A percentile compares a stretch with the other conserved stretches of the same genome.
phyloP scores from a whole-genome alignment of 495 filamentous ascomycete genomes.

The Extremus antarcticus region DNA sequence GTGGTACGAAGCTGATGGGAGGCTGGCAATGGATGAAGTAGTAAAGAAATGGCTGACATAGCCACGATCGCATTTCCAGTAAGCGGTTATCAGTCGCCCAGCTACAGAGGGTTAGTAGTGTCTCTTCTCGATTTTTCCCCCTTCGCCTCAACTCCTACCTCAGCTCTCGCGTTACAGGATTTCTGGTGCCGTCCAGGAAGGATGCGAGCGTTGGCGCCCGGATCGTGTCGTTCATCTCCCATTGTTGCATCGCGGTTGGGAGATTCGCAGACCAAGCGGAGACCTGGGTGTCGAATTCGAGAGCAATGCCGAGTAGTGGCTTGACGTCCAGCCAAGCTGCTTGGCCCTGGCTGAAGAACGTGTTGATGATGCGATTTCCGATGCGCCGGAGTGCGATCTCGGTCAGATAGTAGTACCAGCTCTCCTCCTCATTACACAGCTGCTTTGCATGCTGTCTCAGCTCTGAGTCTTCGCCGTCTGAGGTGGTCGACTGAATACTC shows the following conservation, averaged over 20 bases:
- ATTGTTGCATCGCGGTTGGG: constrained; percentile 12
- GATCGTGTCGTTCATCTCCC: constrained; percentile 5
- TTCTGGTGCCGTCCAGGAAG: background rate
- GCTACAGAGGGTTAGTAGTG: too few relatives aligned
- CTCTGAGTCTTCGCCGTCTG: background rate
- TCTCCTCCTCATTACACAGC: constrained; percentile 10
- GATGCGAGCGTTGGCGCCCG: background rate
- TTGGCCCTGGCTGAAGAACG: constrained; percentile 8
- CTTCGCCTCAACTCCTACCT: too few relatives aligned
- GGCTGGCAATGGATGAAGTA: constrained; percentile 5
- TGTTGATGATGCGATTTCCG: constrained; percentile 16
- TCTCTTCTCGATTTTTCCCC: too few relatives aligned
- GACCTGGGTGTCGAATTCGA: constrained; percentile 12
- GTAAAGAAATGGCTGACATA: constrained; percentile 16
- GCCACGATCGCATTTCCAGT: constrained; percentile 11
- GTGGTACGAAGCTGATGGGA: background rate
- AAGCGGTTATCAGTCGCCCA: constrained; percentile 14
- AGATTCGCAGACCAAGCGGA: constrained; percentile 12
- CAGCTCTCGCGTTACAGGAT: constrained; percentile 7
- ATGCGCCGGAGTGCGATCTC: constrained; percentile 16
- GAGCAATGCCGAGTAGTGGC: constrained; percentile 6
- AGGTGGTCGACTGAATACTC: background rate
- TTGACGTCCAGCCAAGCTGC: constrained; percentile 3
- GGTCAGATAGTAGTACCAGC: constrained; percentile 18
- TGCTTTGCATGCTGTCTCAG: background rate